These are phyloP conservation scores for Tulasnella sp. DNA, from an alignment of 768 basidiomycete genomes.

Conservation along the genomic window DNA sequence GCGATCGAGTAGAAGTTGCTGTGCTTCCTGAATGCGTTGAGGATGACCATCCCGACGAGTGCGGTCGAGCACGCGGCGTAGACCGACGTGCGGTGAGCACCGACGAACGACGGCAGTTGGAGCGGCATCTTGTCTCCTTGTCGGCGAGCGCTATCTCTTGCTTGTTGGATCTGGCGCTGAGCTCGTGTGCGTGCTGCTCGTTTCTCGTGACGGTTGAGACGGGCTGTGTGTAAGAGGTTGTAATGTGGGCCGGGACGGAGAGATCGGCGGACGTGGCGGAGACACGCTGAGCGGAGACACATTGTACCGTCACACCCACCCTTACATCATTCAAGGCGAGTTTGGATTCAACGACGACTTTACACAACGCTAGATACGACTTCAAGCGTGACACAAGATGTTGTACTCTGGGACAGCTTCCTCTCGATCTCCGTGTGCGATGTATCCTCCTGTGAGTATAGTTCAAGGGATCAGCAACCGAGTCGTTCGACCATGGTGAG, in stretches of 20 bases:
- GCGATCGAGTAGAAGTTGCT: conserved; percentile 92
- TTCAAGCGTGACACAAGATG: background rate
- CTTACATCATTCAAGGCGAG: background rate
- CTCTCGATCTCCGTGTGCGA: background rate
- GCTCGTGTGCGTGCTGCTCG: background rate
- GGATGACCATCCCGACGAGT: conserved; percentile 60
- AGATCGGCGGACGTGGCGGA: background rate
- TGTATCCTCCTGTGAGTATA: background rate
- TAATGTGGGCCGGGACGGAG: background rate
- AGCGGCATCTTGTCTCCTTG: background rate
- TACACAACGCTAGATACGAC: background rate
- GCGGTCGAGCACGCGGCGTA: conserved; percentile 58
- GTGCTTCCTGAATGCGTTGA: conserved; percentile 68
- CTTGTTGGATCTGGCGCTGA: background rate
- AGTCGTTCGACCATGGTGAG: background rate
- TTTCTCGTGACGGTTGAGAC: background rate
- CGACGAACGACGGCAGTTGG: background rate
- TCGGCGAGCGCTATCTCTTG: background rate
- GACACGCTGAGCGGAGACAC: background rate
- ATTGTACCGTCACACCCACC: background rate
- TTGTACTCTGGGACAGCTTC: conserved; percentile 2
- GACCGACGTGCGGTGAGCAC: conserved; percentile 21
- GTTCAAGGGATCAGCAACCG: background rate
- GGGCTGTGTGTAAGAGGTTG: background rate
- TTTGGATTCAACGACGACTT: background rate